Conservation (phyloP, 1,284 basidiomycete species). For the Melanopsichium pennsylvanicum region DNA sequence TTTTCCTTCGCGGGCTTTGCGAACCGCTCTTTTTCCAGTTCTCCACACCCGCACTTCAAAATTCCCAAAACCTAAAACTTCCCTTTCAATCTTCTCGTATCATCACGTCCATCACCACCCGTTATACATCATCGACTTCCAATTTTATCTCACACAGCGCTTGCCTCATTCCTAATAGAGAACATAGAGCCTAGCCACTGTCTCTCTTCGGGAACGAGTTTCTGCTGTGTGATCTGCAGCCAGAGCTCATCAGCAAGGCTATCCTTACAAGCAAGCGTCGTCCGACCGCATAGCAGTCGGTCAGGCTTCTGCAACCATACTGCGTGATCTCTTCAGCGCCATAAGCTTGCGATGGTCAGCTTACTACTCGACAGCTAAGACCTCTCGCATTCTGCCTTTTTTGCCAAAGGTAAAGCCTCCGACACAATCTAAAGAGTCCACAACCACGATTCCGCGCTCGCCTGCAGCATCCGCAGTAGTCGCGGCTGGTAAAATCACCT, state of each 20-base stretch:
- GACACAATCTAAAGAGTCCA: neutral
- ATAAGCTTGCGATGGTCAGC: constrained; percentile 16
- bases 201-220: too few relatives aligned
- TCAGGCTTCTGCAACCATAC: constrained; percentile 7
- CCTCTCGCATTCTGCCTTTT: neutral
- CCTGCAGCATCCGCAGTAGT: too few relatives aligned
- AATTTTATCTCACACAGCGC: too few relatives aligned
- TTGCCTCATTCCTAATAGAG: too few relatives aligned
- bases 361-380: neutral
- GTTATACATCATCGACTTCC: too few relatives aligned
- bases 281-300: neutral
- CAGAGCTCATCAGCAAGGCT: too few relatives aligned
- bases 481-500: too few relatives aligned
- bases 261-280: too few relatives aligned
- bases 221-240: too few relatives aligned
- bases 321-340: constrained; percentile 1
- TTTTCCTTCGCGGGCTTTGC: neutral
- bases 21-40: neutral
- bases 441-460: neutral
- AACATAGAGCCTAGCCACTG: too few relatives aligned
- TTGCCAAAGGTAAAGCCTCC: neutral
- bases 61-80: neutral
- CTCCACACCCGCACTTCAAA: neutral
- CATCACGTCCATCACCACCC: too few relatives aligned
- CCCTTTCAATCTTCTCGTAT: too few relatives aligned